Base-by-base conservation (phyloP, 1,284 basidiomycete species). In the Fomitopsis betulina region DNA sequence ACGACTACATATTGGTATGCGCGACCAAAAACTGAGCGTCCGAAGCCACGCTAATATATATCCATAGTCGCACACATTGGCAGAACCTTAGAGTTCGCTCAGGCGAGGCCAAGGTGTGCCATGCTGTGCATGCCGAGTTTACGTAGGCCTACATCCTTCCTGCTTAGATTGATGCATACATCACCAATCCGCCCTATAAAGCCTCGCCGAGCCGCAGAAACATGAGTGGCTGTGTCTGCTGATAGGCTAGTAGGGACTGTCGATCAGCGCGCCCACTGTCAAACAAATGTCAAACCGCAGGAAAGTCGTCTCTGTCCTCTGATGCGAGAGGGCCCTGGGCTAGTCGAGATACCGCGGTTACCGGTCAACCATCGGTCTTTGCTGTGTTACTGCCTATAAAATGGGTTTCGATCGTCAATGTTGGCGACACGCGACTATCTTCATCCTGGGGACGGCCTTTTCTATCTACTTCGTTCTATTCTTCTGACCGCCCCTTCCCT, bases 241-340 rank as follows among this genome's bases (percentile, higher is more conserved):
- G 27, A 32, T 17, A 58, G 54, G 59, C 51, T n/a, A n/a, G n/a
- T n/a, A 47, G 49, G 53, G 58, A 38, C 59, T 43, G 40, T 39
- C 19, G 39, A 55, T 43, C 54, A 17, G 49, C 30, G 30, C 49
- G 32, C 32, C 21, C 33, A 32, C 49, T 51, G 49, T 51, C 49
- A 51, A 51, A 51, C 21, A 19, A 32, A 32, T 51, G 49, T 51
- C 49, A 51, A 51, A 51, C 32, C 49, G n/a, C 49, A 51, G 13
- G 30, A 51, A 33, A 51, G 49, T 51, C 32, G 49, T 33, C n/a
- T 51, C 15, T 15, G n/a, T 9, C 21, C 19, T 27, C 3, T 47
- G 25, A 51, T 30, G 32, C 7, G 32, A n/a, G 9, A n/a, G 13
- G 21, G 32, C 17, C 21, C 49, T 4, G 35, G 15, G 13, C 25